Conservation (phyloP, 2,329 filamentous ascomycete species). For the Diaporthe vaccinii region DNA sequence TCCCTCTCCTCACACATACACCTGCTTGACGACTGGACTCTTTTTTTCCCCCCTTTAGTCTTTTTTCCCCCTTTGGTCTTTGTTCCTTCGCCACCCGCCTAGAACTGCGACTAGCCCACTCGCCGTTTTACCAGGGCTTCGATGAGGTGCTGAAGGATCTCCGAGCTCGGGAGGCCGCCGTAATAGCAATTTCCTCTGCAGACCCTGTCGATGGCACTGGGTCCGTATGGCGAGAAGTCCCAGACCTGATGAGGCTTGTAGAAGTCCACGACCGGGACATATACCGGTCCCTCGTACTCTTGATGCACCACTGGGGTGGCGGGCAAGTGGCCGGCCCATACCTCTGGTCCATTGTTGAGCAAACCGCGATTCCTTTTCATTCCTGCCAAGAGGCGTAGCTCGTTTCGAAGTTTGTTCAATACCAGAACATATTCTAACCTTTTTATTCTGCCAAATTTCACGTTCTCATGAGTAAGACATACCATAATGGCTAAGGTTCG, state of each 20-base stretch:
- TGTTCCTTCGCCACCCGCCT: no score
- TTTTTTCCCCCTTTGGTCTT: no score
- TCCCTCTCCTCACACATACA: no score
- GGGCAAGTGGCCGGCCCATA: background rate
- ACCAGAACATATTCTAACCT: background rate
- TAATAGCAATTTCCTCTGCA: background rate
- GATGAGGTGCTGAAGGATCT: background rate
- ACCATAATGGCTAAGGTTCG: background rate
- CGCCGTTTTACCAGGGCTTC: background rate
- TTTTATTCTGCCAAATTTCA: background rate
- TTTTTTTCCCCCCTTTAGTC: no score
- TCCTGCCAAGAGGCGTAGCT: background rate
- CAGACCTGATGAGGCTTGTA: background rate
- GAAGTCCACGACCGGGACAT: background rate
- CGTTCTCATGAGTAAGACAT: background rate
- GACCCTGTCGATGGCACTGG: background rate
- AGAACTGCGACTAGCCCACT: no score
- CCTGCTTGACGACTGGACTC: no score
- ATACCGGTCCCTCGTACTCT: background rate
- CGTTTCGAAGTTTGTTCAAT: background rate
- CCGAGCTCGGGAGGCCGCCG: background rate
- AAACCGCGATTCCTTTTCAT: background rate
- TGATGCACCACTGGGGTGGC: background rate
- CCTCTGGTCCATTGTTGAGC: background rate
- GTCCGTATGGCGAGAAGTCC: constrained; percentile 1